phyloP scores from a whole-genome alignment of 805 yeast species.

The Priceomyces carsonii region DNA sequence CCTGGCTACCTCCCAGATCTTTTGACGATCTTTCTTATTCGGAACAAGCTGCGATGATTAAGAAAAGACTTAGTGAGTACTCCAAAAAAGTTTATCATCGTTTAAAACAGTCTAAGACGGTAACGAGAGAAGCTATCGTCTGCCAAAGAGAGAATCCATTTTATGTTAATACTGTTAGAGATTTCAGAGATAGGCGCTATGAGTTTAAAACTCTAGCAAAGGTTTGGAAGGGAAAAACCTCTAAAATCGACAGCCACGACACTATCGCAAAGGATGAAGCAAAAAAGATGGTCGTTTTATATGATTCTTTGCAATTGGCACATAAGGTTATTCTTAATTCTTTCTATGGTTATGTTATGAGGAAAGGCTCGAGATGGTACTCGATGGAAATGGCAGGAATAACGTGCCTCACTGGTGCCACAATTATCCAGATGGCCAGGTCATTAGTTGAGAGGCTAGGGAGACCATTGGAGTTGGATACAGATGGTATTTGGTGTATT shows the following conservation, averaged over 20 bases:
- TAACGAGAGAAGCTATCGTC: constrained; percentile 88
- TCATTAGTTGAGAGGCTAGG: constrained; percentile 89
- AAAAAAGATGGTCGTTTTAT: constrained; percentile 86
- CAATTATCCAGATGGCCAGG: constrained; percentile 97
- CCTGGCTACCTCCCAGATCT: constrained; percentile 56
- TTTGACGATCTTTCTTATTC: constrained; percentile 76
- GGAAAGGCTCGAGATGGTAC: constrained; percentile 99
- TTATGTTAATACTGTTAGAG: constrained; percentile 90
- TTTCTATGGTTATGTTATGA: constrained; percentile 97
- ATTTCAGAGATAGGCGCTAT: constrained; percentile 93
- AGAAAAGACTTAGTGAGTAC: constrained; percentile 78
- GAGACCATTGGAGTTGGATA: constrained; percentile 92
- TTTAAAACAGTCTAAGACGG: constrained; percentile 76
- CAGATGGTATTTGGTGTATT: constrained; percentile 99
- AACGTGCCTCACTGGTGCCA: constrained; percentile 96
- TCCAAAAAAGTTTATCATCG: constrained; percentile 84
- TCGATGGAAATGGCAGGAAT: constrained; percentile 99
- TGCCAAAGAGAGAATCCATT: constrained; percentile 98
- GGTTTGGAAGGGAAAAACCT: constrained; percentile 84
- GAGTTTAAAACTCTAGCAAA: constrained; percentile 93
- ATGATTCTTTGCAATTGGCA: constrained; percentile 94
- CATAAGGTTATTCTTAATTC: constrained; percentile 96
- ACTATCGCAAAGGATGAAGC: constrained; percentile 80
- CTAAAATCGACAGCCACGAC: constrained; percentile 53
- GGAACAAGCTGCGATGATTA: constrained; percentile 76